Conservation (phyloP, 78 protist species). For the Dictyostelium capitatum region DNA sequence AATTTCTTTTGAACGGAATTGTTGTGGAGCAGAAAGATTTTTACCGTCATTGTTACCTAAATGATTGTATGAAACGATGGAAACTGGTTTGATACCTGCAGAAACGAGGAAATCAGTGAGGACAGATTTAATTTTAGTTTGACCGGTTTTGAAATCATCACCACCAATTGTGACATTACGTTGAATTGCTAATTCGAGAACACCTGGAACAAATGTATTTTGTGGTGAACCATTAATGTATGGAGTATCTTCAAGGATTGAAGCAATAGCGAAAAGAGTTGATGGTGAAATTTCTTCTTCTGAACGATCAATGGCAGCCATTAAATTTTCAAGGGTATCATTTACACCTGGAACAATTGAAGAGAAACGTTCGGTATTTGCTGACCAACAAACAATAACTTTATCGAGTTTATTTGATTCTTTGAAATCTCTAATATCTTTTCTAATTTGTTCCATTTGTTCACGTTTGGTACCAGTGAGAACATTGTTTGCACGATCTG, state of each 20-base stretch:
- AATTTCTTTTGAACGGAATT: slow-evolving; percentile 99
- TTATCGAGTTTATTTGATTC: slow-evolving; percentile 90
- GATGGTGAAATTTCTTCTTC: slow-evolving; percentile 97
- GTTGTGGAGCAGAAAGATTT: slow-evolving; percentile 96
- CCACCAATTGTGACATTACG: slow-evolving; percentile 96
- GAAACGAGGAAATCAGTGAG: slow-evolving; percentile 98
- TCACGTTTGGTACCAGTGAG: slow-evolving; percentile 93
- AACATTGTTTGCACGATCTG: slow-evolving; percentile 97
- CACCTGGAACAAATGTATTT: slow-evolving; percentile 99
- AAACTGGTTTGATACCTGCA: slow-evolving; percentile 98
- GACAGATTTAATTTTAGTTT: slow-evolving; percentile 99
- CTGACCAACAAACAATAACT: slow-evolving; percentile 98
- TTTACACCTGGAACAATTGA: slow-evolving; percentile 93
- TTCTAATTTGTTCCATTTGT: slow-evolving; percentile 94
- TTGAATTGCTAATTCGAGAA: slow-evolving; percentile 95
- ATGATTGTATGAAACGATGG: slow-evolving; percentile 99
- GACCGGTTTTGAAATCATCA: slow-evolving; percentile 99
- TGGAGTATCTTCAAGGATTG: slow-evolving; percentile 93
- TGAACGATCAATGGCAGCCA: slow-evolving; percentile 83
- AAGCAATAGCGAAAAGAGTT: slow-evolving; percentile 98
- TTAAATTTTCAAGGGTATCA: slow-evolving; percentile 95
- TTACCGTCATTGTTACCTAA: slow-evolving; percentile 99
- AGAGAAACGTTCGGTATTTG: slow-evolving; percentile 99
- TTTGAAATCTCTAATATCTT: slow-evolving; percentile 98
- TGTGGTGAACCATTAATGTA: slow-evolving; percentile 99